Base-by-base conservation (phyloP, 1,284 basidiomycete genomes). In the Naganishia liquefaciens region DNA sequence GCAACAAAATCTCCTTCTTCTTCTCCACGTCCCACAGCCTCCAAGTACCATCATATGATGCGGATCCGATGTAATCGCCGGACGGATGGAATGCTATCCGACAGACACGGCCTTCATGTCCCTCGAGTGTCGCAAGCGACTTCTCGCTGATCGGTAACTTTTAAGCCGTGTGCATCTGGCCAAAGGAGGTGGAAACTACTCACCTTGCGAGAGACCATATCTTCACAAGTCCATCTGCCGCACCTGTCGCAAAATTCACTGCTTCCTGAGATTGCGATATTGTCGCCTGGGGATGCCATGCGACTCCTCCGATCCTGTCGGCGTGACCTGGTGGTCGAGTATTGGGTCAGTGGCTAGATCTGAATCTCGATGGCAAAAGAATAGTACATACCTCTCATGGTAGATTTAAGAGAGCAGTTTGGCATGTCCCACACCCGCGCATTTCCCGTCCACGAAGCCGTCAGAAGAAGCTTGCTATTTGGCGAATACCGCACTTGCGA, bases 31-130 rank as follows among this genome's bases (percentile, higher is more conserved):
- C 94, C 96, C 96, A 99, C 53, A 99, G 78, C 44, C 96, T 82
- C 95, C 96, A 99, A n/a, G 95, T 93, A 4, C 92, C 96, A 77
- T 99, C 96, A 72, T 95, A 99, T 65, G 92, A 92, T 0, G 95
- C 94, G 67, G 92, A 94, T 0, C 90, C 95, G 15, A 97, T 85
- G 74, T 95, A 97, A 52, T 87, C 80, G 0, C 96, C 96, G 0
- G 91, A 92, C 0, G 96, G 94, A 78, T 99, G 96, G 78, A 99
- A 99, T 0, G 89, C 92, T 11, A 97, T 89, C 15, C 95, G 86
- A 71, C 91, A 94, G 3, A 99, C 88, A 21, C 96, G 88, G 64
- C 88, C 90, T 73, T 88, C 85, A 74, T 99, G 96, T 0, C 96
- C 96, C 75, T 87, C 86, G 72, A 99, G 80, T 0, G 87, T 86